Evolutionary conservation across 768 basidiomycete genomes (phyloP).

Genomic region (Termitomyces sp.): DNA sequence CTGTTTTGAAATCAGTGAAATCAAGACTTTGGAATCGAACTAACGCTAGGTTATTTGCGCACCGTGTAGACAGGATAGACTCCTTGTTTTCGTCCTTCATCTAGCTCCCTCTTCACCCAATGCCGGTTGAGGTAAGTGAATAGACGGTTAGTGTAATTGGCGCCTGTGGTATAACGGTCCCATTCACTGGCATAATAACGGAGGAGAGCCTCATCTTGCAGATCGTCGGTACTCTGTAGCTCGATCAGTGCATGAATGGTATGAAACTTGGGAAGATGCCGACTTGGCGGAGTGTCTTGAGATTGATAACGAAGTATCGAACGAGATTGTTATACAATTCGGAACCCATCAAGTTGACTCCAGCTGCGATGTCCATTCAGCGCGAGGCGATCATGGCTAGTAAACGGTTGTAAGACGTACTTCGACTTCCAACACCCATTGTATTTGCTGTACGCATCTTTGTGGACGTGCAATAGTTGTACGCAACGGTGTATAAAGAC

Average conservation of each 20-base stretch:
- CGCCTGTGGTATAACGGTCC: slow-evolving; percentile 96
- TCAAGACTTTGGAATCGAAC: not conserved
- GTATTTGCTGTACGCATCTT: slow-evolving; percentile 61
- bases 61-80: slow-evolving; percentile 97
- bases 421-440: slow-evolving; percentile 60
- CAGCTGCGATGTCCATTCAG: slow-evolving; percentile 49
- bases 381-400: slow-evolving; percentile 33
- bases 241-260: slow-evolving; percentile 9
- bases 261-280: not conserved
- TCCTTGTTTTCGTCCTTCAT: slow-evolving; percentile 92
- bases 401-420: slow-evolving; percentile 46
- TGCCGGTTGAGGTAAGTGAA: slow-evolving; percentile 99
- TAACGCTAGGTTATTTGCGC: slow-evolving; percentile 23
- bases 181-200: slow-evolving; percentile 92
- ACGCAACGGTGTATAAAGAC: slow-evolving; percentile 89
- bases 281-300: slow-evolving; percentile 61
- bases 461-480: slow-evolving; percentile 96
- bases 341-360: slow-evolving; percentile 94
- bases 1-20: slow-evolving; percentile 38
- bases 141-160: slow-evolving; percentile 94
- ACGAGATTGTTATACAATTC: slow-evolving; percentile 96
- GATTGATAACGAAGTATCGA: slow-evolving; percentile 83
- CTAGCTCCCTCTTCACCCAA: slow-evolving; percentile 98
- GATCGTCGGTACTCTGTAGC: slow-evolving; percentile 66
- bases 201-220: slow-evolving; percentile 86